Conservation (phyloP, 306 rosid species). For the Vigna reflexopilosa region DNA sequence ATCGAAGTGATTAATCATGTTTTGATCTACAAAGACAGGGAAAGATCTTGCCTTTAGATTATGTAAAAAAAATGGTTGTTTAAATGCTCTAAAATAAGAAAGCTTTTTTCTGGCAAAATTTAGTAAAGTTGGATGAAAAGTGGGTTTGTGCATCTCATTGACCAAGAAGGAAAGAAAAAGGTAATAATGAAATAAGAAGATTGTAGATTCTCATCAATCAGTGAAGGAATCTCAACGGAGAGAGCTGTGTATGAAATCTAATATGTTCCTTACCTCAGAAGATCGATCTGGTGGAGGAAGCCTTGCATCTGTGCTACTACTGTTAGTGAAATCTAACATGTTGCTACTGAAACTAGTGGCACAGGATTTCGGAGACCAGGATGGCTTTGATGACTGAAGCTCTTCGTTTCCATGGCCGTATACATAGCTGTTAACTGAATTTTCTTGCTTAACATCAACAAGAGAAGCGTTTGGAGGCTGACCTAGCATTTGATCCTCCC, state of each 20-base stretch:
- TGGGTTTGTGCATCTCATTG: conserved; percentile 35
- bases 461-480: conserved; percentile 54
- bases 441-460: conserved; percentile 76
- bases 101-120: conserved; percentile 42
- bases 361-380: conserved; percentile 82
- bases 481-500: conserved; percentile 66
- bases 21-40: not conserved
- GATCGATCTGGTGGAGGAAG: conserved; percentile 72
- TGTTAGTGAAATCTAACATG: conserved; percentile 86
- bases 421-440: conserved; percentile 53
- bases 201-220: conserved; percentile 24
- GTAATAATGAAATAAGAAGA: not conserved
- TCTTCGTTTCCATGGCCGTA: conserved; percentile 66
- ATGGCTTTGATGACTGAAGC: conserved; percentile 51
- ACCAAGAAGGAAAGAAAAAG: conserved; percentile 18
- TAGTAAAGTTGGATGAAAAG: conserved; percentile 51
- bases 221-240: not conserved
- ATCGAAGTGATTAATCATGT: not conserved
- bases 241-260: conserved; percentile 20
- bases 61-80: conserved; percentile 7
- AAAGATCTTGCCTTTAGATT: not conserved
- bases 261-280: conserved; percentile 66
- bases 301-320: conserved; percentile 55
- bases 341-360: conserved; percentile 79
- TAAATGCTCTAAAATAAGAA: conserved; percentile 37